These are phyloP conservation scores for Hibiscus trionum DNA, from an alignment of 345 rosid genomes.

Conservation along the genomic window DNA sequence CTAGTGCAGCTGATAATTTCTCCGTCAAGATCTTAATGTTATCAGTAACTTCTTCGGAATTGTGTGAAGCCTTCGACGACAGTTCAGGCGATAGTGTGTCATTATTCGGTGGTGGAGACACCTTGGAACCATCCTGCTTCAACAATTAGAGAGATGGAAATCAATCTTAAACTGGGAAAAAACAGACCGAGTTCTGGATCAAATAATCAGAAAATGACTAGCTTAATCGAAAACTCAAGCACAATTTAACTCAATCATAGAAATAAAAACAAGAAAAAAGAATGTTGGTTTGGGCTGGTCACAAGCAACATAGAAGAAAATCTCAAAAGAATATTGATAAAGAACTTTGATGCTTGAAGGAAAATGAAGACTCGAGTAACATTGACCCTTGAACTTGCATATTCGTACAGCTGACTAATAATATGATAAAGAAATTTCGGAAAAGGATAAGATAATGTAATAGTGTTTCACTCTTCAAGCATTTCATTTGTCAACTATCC, in stretches of 20 bases:
- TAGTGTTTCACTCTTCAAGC: no score
- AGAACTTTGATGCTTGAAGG: no score
- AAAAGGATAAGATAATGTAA: no score
- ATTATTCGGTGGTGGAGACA: conserved; percentile 32
- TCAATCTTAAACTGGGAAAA: not conserved
- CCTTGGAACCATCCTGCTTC: conserved; percentile 53
- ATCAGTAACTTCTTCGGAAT: conserved; percentile 42
- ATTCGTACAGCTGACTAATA: not conserved
- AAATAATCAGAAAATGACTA: not conserved
- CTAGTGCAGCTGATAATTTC: conserved; percentile 76
- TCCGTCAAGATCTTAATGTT: conserved; percentile 45
- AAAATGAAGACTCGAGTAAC: no score
- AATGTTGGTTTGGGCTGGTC: not conserved
- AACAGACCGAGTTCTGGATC: not conserved
- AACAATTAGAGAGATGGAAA: conserved; percentile 10
- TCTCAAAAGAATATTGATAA: not conserved
- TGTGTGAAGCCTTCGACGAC: conserved; percentile 29
- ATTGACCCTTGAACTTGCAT: no score
- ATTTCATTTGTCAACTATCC: no score
- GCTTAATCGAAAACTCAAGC: not conserved
- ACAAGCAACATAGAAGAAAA: not conserved
- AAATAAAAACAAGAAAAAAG: not conserved
- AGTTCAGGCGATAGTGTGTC: conserved; percentile 46
- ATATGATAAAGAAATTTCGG: not conserved
- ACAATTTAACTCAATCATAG: not conserved